These are phyloP conservation scores for Xylaria cubensis DNA, from an alignment of 495 filamentous ascomycete species.

Conservation along the genomic window DNA sequence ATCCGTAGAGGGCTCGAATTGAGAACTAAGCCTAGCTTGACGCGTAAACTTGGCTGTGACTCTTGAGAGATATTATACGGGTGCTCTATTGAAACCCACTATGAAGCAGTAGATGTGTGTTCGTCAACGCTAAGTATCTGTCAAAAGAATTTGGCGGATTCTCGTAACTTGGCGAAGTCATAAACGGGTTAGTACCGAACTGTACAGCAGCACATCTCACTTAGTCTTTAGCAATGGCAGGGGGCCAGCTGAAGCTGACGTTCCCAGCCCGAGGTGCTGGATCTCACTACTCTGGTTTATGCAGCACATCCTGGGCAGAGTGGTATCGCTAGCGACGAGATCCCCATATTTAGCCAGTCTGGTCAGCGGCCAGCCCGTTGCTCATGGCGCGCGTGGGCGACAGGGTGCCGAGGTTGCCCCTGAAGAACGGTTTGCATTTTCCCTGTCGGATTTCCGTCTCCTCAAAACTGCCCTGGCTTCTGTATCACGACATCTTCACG, in stretches of 20 bases:
- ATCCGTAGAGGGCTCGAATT: background rate
- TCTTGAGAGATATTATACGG: background rate
- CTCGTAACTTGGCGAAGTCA: constrained; percentile 1
- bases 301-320: constrained; percentile 22
- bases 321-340: constrained; percentile 20
- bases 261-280: constrained; percentile 28
- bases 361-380: constrained; percentile 22
- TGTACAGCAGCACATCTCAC: background rate
- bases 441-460: constrained; percentile 23
- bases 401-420: constrained; percentile 28
- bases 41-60: background rate
- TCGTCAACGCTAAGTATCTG: constrained; percentile 5
- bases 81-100: constrained; percentile 1
- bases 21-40: background rate
- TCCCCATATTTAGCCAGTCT: constrained; percentile 26
- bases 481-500: constrained; percentile 30
- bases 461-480: constrained; percentile 21
- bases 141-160: constrained; percentile 5
- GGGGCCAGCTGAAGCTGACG: constrained; percentile 18
- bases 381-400: constrained; percentile 10
- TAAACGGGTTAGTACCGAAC: background rate
- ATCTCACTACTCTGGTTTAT: constrained; percentile 23
- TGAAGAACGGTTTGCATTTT: constrained; percentile 18
- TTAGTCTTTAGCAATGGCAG: constrained; percentile 1
- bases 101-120: background rate